Conservation (phyloP, 345 rosid genomes). For the Limnanthes douglasii region DNA sequence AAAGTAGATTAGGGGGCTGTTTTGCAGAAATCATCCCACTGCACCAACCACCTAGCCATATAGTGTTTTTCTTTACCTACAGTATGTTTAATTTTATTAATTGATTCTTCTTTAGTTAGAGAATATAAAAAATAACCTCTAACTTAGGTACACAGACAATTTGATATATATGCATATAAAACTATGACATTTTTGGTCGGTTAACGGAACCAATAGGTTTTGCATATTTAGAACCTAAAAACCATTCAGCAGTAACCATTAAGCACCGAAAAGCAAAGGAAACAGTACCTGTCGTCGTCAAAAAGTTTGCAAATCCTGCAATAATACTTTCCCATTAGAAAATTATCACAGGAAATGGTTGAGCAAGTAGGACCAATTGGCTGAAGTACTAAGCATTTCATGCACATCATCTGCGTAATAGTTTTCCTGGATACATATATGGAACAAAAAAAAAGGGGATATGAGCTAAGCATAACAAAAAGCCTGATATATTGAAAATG, state of each 20-base stretch:
- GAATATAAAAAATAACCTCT: no score
- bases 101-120: no score
- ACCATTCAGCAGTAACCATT: neutral
- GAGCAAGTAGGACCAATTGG: conserved; percentile 43
- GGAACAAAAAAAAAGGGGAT: conserved; percentile 2
- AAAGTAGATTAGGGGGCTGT: no score
- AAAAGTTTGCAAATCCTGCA: conserved; percentile 68
- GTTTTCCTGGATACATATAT: conserved; percentile 28
- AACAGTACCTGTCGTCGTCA: conserved; percentile 50
- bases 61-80: no score
- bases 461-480: neutral
- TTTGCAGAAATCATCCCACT: no score
- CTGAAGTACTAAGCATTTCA: conserved; percentile 64
- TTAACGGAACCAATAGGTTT: no score
- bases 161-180: no score
- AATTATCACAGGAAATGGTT: conserved; percentile 33
- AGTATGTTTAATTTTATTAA: no score
- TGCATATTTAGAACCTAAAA: no score
- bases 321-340: conserved; percentile 61
- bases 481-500: neutral
- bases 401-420: conserved; percentile 70
- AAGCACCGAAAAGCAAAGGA: neutral
- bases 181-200: no score
- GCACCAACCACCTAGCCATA: no score
- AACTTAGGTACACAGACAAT: no score